Evolutionary conservation across 805 yeast species (phyloP), one percentile per base, ranked within the genome.

Genomic region (Isabelozyma rhagii): DNA sequence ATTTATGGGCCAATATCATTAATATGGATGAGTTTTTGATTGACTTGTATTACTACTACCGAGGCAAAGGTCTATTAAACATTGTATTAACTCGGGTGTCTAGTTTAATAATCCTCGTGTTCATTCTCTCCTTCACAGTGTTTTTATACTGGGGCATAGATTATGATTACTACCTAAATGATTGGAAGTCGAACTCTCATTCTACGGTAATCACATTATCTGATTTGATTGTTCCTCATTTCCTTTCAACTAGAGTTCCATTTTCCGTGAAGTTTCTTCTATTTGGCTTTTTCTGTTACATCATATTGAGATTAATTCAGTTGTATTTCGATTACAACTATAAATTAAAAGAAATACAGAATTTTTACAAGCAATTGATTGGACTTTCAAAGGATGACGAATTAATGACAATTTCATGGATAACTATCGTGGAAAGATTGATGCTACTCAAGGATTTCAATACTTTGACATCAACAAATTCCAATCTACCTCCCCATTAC

Each of bases 1-100:
- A 97, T 90, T 79, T 89, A 52, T 94, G 99, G 98, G 96, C 98
- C 1, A 94, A 94, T 60, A 89, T 94, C 21, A 89, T 88, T 56
- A 94, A 94, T 65, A 77, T 94, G 64, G 99, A 94, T 69, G 79
- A 82, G 43, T 94, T 93, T 59, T 72, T 94, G 15, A 83, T 82
- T 47, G 96, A 93, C 57, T 80, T 92, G 9, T 94, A 94, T 67
- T 77, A 78, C 46, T 94, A 91, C 63, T 94, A 88, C 64, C 71
- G 86, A 27, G 96, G 96, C 3, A 89, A 85, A 62, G 99, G 99
- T 0, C 78, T 85, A 50, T 75, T 78, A 44, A 89, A 96, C 62
- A 89, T 93, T n/a, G 64, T 89, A 10, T 64, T 90, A 28, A 75
- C 84, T 15, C 80, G 86, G 43, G 52, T 78, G 2, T 77, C 87